phyloP scores from a whole-genome alignment of 768 basidiomycete genomes.

The Boletus rex-veris region DNA sequence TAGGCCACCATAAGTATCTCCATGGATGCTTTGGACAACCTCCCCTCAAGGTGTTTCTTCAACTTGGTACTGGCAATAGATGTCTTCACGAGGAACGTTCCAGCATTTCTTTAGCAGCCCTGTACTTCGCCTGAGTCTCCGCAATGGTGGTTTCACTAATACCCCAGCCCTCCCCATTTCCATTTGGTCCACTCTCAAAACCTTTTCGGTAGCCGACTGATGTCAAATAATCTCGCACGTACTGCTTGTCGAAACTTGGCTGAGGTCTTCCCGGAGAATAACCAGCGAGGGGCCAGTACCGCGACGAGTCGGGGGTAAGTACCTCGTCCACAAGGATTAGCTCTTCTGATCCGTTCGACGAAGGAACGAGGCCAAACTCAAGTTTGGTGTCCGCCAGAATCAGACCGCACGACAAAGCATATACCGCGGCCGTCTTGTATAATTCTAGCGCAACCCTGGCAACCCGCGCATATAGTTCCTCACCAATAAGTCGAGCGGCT shows the following conservation, averaged over 20 bases:
- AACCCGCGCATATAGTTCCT: constrained; percentile 58
- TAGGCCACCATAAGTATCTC: background rate
- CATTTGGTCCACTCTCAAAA: constrained; percentile 68
- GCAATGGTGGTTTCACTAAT: constrained; percentile 73
- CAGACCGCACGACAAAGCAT: constrained; percentile 71
- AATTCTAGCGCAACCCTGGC: constrained; percentile 59
- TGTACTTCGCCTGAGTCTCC: constrained; percentile 76
- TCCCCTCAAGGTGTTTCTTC: background rate
- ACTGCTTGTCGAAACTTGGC: constrained; percentile 96
- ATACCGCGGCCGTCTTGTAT: constrained; percentile 70
- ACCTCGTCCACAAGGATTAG: constrained; percentile 93
- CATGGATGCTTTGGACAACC: background rate
- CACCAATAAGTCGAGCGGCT: constrained; percentile 68
- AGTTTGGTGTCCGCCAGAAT: constrained; percentile 99
- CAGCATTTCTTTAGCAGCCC: constrained; percentile 67
- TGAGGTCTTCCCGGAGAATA: constrained; percentile 76
- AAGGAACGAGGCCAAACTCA: constrained; percentile 84
- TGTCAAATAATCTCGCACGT: constrained; percentile 86
- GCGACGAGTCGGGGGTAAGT: constrained; percentile 95
- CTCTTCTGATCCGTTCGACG: constrained; percentile 35
- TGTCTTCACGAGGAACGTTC: constrained; percentile 27
- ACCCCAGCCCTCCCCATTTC: constrained; percentile 70
- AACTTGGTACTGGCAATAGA: background rate
- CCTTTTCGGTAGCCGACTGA: constrained; percentile 70
- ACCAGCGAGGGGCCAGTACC: constrained; percentile 85